These are phyloP conservation scores for Backusella circina DNA, from an alignment of 192 early-diverging fungal species.

Conservation along the genomic window DNA sequence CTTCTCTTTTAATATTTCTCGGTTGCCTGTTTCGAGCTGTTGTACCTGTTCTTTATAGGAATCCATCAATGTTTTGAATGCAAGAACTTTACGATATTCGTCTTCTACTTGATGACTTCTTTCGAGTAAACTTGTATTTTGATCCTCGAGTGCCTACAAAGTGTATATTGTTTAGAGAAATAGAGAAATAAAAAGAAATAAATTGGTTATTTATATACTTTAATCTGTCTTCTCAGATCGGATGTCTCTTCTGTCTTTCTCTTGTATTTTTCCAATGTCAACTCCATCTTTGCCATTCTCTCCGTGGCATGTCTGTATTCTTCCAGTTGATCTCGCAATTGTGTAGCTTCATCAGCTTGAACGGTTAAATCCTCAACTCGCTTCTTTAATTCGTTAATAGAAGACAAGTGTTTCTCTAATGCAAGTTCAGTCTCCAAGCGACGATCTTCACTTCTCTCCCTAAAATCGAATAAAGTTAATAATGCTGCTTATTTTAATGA, in stretches of 20 bases:
- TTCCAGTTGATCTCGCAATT: slow-evolving; percentile 85
- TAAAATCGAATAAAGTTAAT: slow-evolving; percentile 12
- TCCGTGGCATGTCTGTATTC: slow-evolving; percentile 89
- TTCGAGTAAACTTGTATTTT: slow-evolving; percentile 67
- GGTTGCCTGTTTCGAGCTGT: slow-evolving; percentile 66
- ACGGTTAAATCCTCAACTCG: slow-evolving; percentile 47
- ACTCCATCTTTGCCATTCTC: slow-evolving; percentile 87
- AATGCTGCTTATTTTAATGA: no score
- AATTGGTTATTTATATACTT: slow-evolving; percentile 34
- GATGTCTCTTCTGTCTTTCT: slow-evolving; percentile 86
- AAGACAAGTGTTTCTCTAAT: slow-evolving; percentile 52
- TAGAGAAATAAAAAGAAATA: not conserved
- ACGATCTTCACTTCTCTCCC: slow-evolving; percentile 73
- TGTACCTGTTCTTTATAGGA: slow-evolving; percentile 82
- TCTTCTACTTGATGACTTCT: slow-evolving; percentile 80
- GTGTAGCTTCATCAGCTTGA: slow-evolving; percentile 71
- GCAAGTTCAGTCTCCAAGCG: slow-evolving; percentile 65
- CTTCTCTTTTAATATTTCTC: slow-evolving; percentile 62
- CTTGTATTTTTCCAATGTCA: slow-evolving; percentile 95
- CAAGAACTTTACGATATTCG: slow-evolving; percentile 78
- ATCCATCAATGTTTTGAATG: slow-evolving; percentile 79
- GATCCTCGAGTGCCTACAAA: slow-evolving; percentile 64
- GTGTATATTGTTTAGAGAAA: not conserved
- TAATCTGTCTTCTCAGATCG: slow-evolving; percentile 79
- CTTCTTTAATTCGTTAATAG: slow-evolving; percentile 61